Base-by-base conservation (phyloP, 345 rosid species). In the Gossypium rotundifolium region DNA sequence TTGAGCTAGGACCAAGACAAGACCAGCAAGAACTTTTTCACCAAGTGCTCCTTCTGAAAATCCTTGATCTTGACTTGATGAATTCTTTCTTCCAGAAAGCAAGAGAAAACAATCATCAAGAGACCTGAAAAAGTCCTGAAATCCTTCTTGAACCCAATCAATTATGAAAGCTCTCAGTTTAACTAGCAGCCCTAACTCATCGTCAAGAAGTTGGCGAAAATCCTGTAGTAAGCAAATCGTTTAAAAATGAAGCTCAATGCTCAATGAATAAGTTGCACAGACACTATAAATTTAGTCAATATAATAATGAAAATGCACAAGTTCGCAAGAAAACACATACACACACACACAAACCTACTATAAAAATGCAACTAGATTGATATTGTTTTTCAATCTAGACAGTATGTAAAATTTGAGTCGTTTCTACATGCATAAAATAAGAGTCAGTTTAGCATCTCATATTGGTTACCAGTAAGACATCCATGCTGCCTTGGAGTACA, bases 71-170 rank as follows among this genome's bases (percentile, higher is more conserved):
- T 80, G 84, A 81, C 81, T 77, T 52, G 80, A 77, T 62, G 81
- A 78, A 76, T 81, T 91, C 75, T 83, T 89, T 85, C 83, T 91
- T 62, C 94, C 96, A 40, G 98, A 96, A 66, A 96, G 92, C 70
- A 78, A 66, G 74, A 87, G 84, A 81, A 96, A 89, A 64, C 73
- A 83, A 72, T 78, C 81, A 74, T 91, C 88, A 76, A 96, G 89
- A 77, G 85, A 81, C 84, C 82, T 83, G 77, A 96, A 93, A 85
- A 96, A 93, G 73, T 84, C 86, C 77, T 96, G 95, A 85, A 93
- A 96, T 72, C 97, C 99, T 87, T 88, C 96, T 89, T 88, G 97
- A 79, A 93, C 88, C 90, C 90, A 96, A 77, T 83, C 89, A 74
- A 82, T 70, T 75, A 90, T 83, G 42, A 77, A 81, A 70, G 87